phyloP scores from a whole-genome alignment of 371 early-diverging fungal species.

The Mucor plumbeus region DNA sequence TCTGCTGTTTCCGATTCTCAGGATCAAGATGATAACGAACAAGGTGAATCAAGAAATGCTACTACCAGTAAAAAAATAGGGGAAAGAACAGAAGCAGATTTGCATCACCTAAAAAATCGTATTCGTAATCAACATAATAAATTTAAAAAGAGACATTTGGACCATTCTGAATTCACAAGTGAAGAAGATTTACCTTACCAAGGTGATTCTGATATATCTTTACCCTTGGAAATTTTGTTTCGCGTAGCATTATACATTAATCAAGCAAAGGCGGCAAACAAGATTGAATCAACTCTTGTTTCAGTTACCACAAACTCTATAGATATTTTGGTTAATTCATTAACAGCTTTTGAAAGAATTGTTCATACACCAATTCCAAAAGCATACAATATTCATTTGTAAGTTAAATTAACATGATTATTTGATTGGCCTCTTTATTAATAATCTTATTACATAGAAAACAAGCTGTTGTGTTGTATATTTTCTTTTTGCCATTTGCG shows the following conservation, averaged over 20 bases:
- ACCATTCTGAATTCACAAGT: slow-evolving; percentile 37
- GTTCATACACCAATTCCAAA: slow-evolving; percentile 79
- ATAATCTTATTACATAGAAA: slow-evolving; percentile 38
- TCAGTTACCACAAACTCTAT: slow-evolving; percentile 51
- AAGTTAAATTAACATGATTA: neutral
- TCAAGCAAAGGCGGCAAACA: slow-evolving; percentile 47
- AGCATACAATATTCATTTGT: slow-evolving; percentile 80
- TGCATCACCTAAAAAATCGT: slow-evolving; percentile 7
- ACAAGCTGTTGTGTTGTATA: slow-evolving; percentile 73
- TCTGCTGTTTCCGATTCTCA: slow-evolving; percentile 10
- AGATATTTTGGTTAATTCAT: slow-evolving; percentile 62
- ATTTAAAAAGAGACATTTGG: slow-evolving; percentile 16
- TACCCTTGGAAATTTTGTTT: slow-evolving; percentile 65
- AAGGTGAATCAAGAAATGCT: neutral
- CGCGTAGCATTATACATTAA: slow-evolving; percentile 59
- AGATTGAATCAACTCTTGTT: slow-evolving; percentile 59
- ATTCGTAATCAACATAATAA: slow-evolving; percentile 26
- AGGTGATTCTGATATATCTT: slow-evolving; percentile 51
- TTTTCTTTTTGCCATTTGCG: slow-evolving; percentile 75
- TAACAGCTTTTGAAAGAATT: slow-evolving; percentile 79
- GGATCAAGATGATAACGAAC: neutral
- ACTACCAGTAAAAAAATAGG: neutral
- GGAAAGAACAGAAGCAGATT: neutral
- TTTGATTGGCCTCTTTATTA: neutral
- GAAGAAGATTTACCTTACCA: slow-evolving; percentile 50